These are phyloP conservation scores for Austropuccinia psidii DNA, from an alignment of 1,284 basidiomycete species.

Conservation along the genomic window DNA sequence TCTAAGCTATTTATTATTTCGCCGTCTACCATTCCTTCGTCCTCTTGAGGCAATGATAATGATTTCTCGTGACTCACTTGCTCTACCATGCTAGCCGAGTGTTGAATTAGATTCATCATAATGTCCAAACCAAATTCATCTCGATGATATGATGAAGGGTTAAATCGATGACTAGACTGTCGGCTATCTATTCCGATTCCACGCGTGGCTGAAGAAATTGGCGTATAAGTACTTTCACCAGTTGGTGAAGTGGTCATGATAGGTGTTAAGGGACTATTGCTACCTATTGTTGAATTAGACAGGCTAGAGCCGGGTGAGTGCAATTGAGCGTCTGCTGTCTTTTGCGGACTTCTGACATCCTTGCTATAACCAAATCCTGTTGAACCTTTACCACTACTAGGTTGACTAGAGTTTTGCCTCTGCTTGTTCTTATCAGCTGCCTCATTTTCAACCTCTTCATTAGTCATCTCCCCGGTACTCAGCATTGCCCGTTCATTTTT, in stretches of 20 bases:
- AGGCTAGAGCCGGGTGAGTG: conserved; percentile 10
- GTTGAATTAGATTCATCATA: conserved; percentile 25
- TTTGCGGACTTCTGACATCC: not conserved
- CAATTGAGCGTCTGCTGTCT: not conserved
- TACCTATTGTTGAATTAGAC: conserved; percentile 26
- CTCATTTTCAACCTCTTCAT: too few species aligned
- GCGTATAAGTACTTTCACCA: conserved; percentile 28
- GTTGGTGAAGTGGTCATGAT: conserved; percentile 28
- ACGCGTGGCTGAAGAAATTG: conserved; percentile 28
- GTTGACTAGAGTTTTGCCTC: not conserved
- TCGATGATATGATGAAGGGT: not conserved
- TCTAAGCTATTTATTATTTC: too few species aligned
- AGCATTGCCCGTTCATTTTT: too few species aligned
- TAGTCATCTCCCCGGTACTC: too few species aligned
- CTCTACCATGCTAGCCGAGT: too few species aligned
- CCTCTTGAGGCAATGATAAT: too few species aligned
- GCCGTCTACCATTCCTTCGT: too few species aligned
- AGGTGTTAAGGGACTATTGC: conserved; percentile 4
- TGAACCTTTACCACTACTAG: not conserved
- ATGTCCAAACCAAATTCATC: conserved; percentile 24
- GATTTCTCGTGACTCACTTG: too few species aligned
- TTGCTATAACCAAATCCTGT: not conserved
- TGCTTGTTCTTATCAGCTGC: not conserved
- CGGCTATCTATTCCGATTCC: conserved; percentile 24
- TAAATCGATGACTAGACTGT: conserved; percentile 6